Conservation (phyloP, 1,284 basidiomycete genomes). For the Cronartium ribicola region DNA sequence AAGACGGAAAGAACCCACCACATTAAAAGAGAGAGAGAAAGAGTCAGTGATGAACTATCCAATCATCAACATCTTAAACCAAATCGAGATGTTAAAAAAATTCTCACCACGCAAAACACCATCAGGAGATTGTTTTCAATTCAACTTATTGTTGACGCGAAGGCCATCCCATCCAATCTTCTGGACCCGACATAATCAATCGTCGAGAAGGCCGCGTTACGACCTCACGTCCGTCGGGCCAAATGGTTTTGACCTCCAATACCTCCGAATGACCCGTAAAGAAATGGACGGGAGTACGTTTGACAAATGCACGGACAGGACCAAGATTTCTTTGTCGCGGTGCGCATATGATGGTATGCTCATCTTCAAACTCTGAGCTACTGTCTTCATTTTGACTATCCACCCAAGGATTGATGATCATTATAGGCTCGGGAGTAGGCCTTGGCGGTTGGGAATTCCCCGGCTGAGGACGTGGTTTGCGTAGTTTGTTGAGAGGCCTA, state of each 20-base stretch:
- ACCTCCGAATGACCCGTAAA: not conserved
- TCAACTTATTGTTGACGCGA: not conserved
- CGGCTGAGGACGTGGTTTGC: not conserved
- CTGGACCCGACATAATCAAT: not conserved
- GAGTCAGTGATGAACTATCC: not conserved
- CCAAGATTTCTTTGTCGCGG: no score
- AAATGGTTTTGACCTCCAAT: not conserved
- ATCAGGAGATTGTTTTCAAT: no score
- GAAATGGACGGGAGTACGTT: not conserved
- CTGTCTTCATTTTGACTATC: no score
- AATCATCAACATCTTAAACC: not conserved
- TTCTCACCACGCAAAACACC: no score
- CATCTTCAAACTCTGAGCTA: not conserved
- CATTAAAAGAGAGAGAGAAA: no score
- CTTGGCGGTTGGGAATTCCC: no score
- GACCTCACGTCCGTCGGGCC: not conserved
- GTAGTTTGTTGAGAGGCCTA: not conserved
- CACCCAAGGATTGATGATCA: no score
- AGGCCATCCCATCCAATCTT: constrained; percentile 2
- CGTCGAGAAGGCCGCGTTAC: not conserved
- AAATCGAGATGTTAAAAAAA: no score
- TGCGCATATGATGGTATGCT: not conserved
- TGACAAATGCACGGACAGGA: not conserved
- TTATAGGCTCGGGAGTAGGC: no score
- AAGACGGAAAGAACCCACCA: no score